These are phyloP conservation scores for Comarum palustre DNA, from an alignment of 306 rosid genomes.

Conservation along the genomic window DNA sequence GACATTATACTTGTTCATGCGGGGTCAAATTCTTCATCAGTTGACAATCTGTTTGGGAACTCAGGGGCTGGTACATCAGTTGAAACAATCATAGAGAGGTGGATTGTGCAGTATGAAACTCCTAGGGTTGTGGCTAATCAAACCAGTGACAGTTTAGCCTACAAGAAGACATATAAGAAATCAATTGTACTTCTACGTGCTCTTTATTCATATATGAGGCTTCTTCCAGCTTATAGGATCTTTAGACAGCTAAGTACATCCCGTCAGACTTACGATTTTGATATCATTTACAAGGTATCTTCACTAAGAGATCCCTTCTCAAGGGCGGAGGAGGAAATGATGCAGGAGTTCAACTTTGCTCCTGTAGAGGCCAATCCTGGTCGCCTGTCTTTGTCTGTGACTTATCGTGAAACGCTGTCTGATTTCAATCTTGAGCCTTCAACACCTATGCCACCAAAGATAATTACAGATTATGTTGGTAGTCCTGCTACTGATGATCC, in stretches of 20 bases:
- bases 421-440: slow-evolving; percentile 70
- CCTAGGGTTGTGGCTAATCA: slow-evolving; percentile 55
- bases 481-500: slow-evolving; percentile 76
- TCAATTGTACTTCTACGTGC: slow-evolving; percentile 66
- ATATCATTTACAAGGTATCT: slow-evolving; percentile 72
- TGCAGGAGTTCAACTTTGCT: slow-evolving; percentile 56
- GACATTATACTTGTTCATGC: slow-evolving; percentile 72
- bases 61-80: slow-evolving; percentile 28
- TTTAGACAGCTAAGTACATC: slow-evolving; percentile 58
- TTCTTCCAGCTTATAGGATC: slow-evolving; percentile 70
- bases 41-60: slow-evolving; percentile 23
- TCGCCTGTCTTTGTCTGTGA: slow-evolving; percentile 60
- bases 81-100: slow-evolving; percentile 87
- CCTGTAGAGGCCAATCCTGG: slow-evolving; percentile 76
- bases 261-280: slow-evolving; percentile 49
- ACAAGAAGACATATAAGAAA: slow-evolving; percentile 74
- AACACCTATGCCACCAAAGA: slow-evolving; percentile 52
- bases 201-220: slow-evolving; percentile 72
- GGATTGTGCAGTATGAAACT: slow-evolving; percentile 78
- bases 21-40: slow-evolving; percentile 41
- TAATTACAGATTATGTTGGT: slow-evolving; percentile 83
- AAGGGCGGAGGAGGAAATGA: slow-evolving; percentile 52
- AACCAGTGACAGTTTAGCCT: slow-evolving; percentile 43
- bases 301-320: slow-evolving; percentile 77
- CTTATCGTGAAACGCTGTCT: slow-evolving; percentile 48